These are phyloP conservation scores for Plasmodium billcollinsi DNA, from an alignment of 169 alveolate species.

Conservation along the genomic window DNA sequence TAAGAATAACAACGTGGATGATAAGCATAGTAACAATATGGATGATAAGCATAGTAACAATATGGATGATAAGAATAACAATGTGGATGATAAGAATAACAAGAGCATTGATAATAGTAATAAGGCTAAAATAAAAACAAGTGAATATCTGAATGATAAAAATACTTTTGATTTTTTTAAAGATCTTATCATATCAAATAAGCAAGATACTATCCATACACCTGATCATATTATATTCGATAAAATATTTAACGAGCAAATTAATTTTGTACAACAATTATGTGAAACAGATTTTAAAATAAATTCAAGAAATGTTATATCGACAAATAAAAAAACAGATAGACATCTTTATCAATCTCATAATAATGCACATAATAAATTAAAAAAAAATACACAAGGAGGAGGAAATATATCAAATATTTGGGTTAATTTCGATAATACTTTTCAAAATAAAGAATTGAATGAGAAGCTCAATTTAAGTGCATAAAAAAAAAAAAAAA, in stretches of 20 bases:
- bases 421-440: slow-evolving; percentile 58
- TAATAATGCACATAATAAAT: slow-evolving; percentile 4
- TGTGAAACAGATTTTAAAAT: slow-evolving; percentile 29
- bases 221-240: slow-evolving; percentile 38
- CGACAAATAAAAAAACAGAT: slow-evolving; percentile 9
- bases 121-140: slow-evolving; percentile 2
- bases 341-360: not conserved
- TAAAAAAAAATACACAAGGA: not conserved
- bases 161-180: slow-evolving; percentile 39
- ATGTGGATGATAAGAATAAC: too few relatives aligned
- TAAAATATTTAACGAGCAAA: slow-evolving; percentile 74
- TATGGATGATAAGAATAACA: too few relatives aligned
- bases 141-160: slow-evolving; percentile 2
- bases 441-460: slow-evolving; percentile 33
- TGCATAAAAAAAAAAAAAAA: slow-evolving; percentile 11
- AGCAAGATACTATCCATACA: slow-evolving; percentile 7
- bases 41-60: slow-evolving; percentile 10
- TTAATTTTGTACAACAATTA: slow-evolving; percentile 54
- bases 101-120: not conserved
- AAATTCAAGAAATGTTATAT: slow-evolving; percentile 6
- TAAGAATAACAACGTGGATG: too few relatives aligned
- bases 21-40: too few relatives aligned
- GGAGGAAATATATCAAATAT: slow-evolving; percentile 19
- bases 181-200: slow-evolving; percentile 54
- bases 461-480: slow-evolving; percentile 65